These are phyloP conservation scores for Zygoascus bituminiphila DNA, from an alignment of 805 yeast genomes.

Conservation along the genomic window DNA sequence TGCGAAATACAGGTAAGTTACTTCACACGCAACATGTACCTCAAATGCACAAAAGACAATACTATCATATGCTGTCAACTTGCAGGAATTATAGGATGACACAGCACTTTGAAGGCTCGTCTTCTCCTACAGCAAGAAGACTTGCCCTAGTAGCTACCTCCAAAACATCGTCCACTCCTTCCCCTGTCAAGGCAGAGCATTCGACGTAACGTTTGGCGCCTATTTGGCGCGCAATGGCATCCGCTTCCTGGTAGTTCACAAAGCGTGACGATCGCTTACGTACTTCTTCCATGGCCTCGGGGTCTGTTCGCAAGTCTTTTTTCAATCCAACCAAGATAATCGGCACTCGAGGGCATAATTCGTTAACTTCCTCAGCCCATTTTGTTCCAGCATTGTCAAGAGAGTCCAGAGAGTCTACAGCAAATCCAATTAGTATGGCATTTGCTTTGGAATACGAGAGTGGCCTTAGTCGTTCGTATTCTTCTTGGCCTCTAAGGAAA, in stretches of 20 bases:
- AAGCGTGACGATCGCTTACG: conserved; percentile 44
- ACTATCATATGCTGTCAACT: neutral
- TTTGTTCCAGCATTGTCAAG: conserved; percentile 72
- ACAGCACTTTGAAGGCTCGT: conserved; percentile 17
- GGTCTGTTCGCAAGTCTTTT: conserved; percentile 58
- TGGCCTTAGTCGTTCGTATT: conserved; percentile 83
- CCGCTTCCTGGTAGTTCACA: conserved; percentile 44
- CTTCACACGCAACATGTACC: neutral
- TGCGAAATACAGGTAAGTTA: too few species aligned
- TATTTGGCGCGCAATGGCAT: conserved; percentile 61
- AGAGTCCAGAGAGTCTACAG: conserved; percentile 78
- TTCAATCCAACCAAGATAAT: conserved; percentile 74
- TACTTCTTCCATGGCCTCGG: conserved; percentile 29
- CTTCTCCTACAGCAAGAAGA: conserved; percentile 34
- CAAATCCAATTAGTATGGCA: conserved; percentile 77
- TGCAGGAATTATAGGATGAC: conserved; percentile 12
- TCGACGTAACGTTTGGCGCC: conserved; percentile 82
- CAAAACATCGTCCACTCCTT: conserved; percentile 89
- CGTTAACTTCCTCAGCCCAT: conserved; percentile 79
- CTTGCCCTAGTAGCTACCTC: conserved; percentile 86
- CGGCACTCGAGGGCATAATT: conserved; percentile 76
- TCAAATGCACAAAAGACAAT: neutral
- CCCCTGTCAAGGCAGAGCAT: conserved; percentile 88
- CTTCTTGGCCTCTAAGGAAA: conserved; percentile 66
- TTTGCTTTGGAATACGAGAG: conserved; percentile 82